Percentiles rank a stretch among this genome's conserved stretches.
These are phyloP conservation scores for Diaporthe velutina DNA, from an alignment of 2,329 filamentous ascomycete genomes.

Conservation along the genomic window DNA sequence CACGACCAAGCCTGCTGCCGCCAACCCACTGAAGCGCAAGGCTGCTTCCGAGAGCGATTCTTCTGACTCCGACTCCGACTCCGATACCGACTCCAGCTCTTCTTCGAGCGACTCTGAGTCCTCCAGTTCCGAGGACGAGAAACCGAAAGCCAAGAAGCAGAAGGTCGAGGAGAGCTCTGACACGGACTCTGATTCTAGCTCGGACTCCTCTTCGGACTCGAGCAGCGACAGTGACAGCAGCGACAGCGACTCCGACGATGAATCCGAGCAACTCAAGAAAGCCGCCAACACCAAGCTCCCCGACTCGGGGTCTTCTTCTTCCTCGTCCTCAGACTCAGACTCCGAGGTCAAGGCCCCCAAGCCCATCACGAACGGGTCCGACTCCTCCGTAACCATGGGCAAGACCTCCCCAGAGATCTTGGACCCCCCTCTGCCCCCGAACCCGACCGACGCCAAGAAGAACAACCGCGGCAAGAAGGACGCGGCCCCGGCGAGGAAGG, in stretches of 20 bases:
- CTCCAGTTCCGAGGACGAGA: slow-evolving; percentile 61
- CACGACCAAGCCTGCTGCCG: slow-evolving; percentile 44
- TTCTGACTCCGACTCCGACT: slow-evolving; percentile 51
- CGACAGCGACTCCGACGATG: slow-evolving; percentile 44
- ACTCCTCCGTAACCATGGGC: slow-evolving; percentile 62
- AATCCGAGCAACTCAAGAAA: slow-evolving; percentile 41
- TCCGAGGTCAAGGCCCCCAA: slow-evolving; percentile 47
- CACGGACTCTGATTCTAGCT: slow-evolving; percentile 46
- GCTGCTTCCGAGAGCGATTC: slow-evolving; percentile 57
- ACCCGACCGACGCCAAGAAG: slow-evolving; percentile 54
- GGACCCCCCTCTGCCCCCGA: slow-evolving; percentile 66
- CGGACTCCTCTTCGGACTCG: slow-evolving; percentile 54
- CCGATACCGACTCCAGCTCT: slow-evolving; percentile 51
- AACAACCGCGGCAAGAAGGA: slow-evolving; percentile 59
- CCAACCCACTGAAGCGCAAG: slow-evolving; percentile 68
- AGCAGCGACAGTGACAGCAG: slow-evolving; percentile 49
- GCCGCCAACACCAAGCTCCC: slow-evolving; percentile 47
- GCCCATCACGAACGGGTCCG: slow-evolving; percentile 48
- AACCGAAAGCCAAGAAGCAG: slow-evolving; percentile 65
- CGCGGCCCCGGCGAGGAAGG: slow-evolving; percentile 60
- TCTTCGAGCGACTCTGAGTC: slow-evolving; percentile 47
- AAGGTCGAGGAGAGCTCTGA: slow-evolving; percentile 57
- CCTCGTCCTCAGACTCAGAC: slow-evolving; percentile 56
- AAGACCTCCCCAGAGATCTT: slow-evolving; percentile 64
- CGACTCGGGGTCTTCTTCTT: slow-evolving; percentile 51